Percentiles rank a stretch among this genome's conserved stretches.
Conservation (phyloP, 495 filamentous ascomycete species). For the Annulohypoxylon nitens region DNA sequence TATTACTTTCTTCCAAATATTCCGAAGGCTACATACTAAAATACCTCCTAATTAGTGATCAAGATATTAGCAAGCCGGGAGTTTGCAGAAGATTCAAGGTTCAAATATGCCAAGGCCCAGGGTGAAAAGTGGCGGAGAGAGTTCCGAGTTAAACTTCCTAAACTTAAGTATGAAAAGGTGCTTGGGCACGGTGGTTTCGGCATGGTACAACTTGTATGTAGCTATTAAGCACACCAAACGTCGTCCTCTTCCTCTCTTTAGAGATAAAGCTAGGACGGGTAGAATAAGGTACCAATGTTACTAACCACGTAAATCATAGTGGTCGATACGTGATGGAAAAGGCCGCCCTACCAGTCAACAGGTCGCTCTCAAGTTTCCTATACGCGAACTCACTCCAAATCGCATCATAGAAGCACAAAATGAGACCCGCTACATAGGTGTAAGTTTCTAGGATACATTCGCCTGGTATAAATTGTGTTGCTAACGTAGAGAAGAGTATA, state of each 20-base stretch:
- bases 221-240: neutral
- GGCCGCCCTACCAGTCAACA: neutral
- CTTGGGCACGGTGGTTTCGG: slow-evolving; percentile 24
- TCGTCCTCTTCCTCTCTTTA: neutral
- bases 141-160: neutral
- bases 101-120: neutral
- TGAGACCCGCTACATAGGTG: neutral
- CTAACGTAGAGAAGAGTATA: neutral
- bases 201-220: slow-evolving; percentile 22
- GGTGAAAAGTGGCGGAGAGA: neutral
- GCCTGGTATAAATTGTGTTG: neutral
- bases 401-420: neutral
- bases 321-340: slow-evolving; percentile 2
- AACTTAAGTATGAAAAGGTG: slow-evolving; percentile 7
- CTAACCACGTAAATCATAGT: slow-evolving; percentile 13
- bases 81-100: neutral
- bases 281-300: neutral
- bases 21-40: no score
- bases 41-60: no score
- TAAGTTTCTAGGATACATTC: neutral
- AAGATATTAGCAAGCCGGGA: no score
- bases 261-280: neutral
- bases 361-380: slow-evolving; percentile 11
- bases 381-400: neutral
- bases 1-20: no score